Conservation (phyloP, 1,139 yeast species). For the Candida freyschussii region DNA sequence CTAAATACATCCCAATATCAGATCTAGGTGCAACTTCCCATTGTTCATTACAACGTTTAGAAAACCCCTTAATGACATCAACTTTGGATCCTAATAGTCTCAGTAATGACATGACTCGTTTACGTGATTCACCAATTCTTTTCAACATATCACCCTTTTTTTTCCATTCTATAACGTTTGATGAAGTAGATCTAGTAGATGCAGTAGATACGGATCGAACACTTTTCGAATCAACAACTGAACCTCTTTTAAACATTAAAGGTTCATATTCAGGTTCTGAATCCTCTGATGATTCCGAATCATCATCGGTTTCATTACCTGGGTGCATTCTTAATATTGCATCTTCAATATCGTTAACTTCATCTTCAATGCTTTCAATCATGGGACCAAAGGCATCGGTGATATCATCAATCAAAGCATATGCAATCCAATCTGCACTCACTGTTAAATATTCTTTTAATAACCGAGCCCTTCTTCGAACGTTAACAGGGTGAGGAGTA, state of each 20-base stretch:
- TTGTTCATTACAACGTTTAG: conserved; percentile 82
- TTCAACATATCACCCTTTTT: conserved; percentile 92
- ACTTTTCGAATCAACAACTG: conserved; percentile 18
- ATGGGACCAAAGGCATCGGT: conserved; percentile 97
- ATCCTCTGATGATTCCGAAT: too few species aligned
- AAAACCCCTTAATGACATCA: conserved; percentile 91
- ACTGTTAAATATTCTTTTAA: conserved; percentile 85
- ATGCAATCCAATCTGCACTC: conserved; percentile 94
- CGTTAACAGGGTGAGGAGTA: conserved; percentile 95
- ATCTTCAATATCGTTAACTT: conserved; percentile 88
- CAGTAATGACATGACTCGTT: conserved; percentile 85
- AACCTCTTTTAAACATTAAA: conserved; percentile 7
- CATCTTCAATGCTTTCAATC: conserved; percentile 90
- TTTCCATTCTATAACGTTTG: conserved; percentile 74
- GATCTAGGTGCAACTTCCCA: conserved; percentile 72
- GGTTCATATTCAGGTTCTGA: too few species aligned
- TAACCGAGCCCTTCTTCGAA: conserved; percentile 84
- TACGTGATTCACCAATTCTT: conserved; percentile 91
- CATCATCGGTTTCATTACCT: conserved; percentile 36
- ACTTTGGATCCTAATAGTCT: conserved; percentile 88
- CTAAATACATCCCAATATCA: conserved; percentile 83
- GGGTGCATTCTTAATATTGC: conserved; percentile 80
- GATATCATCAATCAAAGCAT: conserved; percentile 93
- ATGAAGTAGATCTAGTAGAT: conserved; percentile 31
- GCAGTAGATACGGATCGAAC: conserved; percentile 25